Evolutionary conservation across 2,329 filamentous ascomycete genomes (phyloP), one percentile per base, ranked within the genome.

Genomic region (Fusarium sp.): DNA sequence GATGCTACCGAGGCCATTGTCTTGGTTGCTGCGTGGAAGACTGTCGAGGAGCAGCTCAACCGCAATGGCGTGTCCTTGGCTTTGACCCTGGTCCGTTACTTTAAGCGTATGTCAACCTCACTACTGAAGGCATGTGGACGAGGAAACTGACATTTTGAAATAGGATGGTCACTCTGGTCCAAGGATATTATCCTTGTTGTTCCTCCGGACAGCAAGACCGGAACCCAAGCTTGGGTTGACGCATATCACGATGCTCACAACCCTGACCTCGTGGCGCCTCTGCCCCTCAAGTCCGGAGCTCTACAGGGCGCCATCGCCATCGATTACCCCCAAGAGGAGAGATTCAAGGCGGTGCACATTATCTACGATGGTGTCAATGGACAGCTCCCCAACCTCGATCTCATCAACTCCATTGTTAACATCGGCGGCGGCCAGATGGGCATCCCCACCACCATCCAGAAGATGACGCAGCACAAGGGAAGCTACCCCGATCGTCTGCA

Each of bases 1-100:
- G 96, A 99, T 83, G 96, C 96, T 13, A 99, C 96, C 1, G 96
- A 99, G 81, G 96, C 96, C 10, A 93, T 99, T 76, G 96, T 99
- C 20, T 83, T 99, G 38, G 90, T 97, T 16, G 93, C 92, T 23
- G 90, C 94, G 2, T 97, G 94, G 93, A 89, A 85, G 77, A 97
- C 94, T 72, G 90, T 92, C 72, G 87, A 93, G 60, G 89, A 87
- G 25, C 86, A 91, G 72, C 81, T 94, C 72, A 99, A 99, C 80
- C 86, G 90, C 69, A 96, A 94, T 66, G 96, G 95, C 16, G 90
- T 99, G 6, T 90, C 93, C 7, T 85, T 99, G 31, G 90, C 93
- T 2, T 82, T 99, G 74, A 94, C 95, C 0, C 81, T 99, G 72
- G 92, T 93, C 27, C 89, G 96, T 71, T 99, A 99, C 81, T 98